Conservation (phyloP, 352 stramenopile species). For the Phytophthora meadii region DNA sequence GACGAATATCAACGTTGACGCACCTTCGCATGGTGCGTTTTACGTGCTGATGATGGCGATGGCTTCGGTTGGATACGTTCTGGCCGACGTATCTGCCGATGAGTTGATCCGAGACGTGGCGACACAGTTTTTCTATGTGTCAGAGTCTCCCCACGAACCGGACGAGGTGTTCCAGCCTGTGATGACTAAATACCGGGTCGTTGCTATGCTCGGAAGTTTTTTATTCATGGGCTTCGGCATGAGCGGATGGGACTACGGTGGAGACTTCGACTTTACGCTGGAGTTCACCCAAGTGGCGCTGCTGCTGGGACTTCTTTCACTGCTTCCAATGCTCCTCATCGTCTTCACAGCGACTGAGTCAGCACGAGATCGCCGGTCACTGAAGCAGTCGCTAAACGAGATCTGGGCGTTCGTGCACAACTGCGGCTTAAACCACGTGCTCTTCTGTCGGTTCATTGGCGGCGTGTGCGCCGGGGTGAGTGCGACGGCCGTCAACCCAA, state of each 20-base stretch:
- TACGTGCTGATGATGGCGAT: conserved; percentile 76
- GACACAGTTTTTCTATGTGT: conserved; percentile 9
- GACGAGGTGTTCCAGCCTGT: conserved; percentile 40
- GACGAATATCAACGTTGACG: conserved; percentile 49
- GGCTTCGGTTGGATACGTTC: conserved; percentile 75
- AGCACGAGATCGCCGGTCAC: conserved; percentile 17
- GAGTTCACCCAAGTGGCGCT: conserved; percentile 62
- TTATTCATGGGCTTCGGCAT: conserved; percentile 67
- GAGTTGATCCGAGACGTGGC: conserved; percentile 53
- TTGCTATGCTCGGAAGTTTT: conserved; percentile 48
- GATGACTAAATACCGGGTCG: conserved; percentile 46
- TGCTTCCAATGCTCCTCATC: conserved; percentile 40
- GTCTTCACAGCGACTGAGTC: conserved; percentile 35
- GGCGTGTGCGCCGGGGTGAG: conserved; percentile 48
- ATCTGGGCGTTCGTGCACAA: conserved; percentile 53
- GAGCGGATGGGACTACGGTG: conserved; percentile 69
- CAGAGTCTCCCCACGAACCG: conserved; percentile 16
- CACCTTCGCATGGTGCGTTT: conserved; percentile 44
- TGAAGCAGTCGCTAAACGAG: conserved; percentile 30
- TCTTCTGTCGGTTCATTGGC: conserved; percentile 50
- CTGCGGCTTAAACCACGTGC: conserved; percentile 45
- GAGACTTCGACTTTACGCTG: conserved; percentile 63
- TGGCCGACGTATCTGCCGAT: conserved; percentile 82
- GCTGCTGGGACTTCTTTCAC: conserved; percentile 35
- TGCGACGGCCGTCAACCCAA: conserved; percentile 47